Percentiles rank a stretch among this genome's conserved stretches.
These are phyloP conservation scores for Xylariaceae sp. DNA, from an alignment of 2,329 filamentous ascomycete genomes.

Conservation along the genomic window DNA sequence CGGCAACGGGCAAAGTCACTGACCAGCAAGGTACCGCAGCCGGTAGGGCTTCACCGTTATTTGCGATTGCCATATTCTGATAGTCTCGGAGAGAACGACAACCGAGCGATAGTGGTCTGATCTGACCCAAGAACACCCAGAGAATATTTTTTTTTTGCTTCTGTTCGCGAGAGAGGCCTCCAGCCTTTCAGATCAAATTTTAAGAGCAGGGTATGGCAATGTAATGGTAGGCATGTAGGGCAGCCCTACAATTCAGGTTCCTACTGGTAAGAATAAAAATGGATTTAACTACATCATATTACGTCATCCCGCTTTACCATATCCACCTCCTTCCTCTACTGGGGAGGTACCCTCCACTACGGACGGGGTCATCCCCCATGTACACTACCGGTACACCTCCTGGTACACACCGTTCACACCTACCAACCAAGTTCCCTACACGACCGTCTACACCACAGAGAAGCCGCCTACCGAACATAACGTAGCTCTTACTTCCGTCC, in stretches of 20 bases:
- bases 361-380: too few relatives aligned
- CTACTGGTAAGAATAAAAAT: background rate
- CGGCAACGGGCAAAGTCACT: background rate
- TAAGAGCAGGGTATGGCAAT: background rate
- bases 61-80: background rate
- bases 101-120: background rate
- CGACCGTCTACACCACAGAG: too few relatives aligned
- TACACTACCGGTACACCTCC: too few relatives aligned
- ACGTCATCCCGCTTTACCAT: background rate
- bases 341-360: background rate
- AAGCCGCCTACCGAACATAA: too few relatives aligned
- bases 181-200: background rate
- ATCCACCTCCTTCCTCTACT: background rate
- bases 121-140: background rate
- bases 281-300: background rate
- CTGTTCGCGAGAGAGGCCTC: background rate
- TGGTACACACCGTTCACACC: background rate
- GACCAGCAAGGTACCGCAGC: slow-evolving; percentile 2
- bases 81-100: background rate
- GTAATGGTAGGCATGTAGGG: background rate
- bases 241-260: background rate
- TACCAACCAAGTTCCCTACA: background rate
- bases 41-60: slow-evolving; percentile 17
- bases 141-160: background rate
- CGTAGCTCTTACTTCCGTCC: background rate